Conservation (phyloP, 2,329 filamentous ascomycete species). For the Hirsutella thompsonii region DNA sequence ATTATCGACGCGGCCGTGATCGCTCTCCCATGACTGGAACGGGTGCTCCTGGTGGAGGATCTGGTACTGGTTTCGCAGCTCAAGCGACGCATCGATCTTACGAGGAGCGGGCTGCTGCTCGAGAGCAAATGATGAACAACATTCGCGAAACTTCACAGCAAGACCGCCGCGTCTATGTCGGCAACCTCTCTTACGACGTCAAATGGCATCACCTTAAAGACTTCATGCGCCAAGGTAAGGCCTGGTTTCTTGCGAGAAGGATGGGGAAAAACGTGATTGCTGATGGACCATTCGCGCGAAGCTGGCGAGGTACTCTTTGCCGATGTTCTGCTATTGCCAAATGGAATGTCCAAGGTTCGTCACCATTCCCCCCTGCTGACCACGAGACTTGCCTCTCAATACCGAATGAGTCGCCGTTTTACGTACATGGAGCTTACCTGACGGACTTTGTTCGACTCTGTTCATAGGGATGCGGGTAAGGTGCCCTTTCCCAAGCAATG, state of each 20-base stretch:
- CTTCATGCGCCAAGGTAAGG: constrained; percentile 99
- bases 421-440: neutral
- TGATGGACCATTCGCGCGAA: constrained; percentile 32
- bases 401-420: neutral
- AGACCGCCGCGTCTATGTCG: constrained; percentile 98
- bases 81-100: constrained; percentile 54
- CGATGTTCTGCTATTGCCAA: constrained; percentile 97
- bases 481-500: constrained; percentile 11
- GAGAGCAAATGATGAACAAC: constrained; percentile 93
- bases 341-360: constrained; percentile 99
- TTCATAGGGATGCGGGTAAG: constrained; percentile 97
- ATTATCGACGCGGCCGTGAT: constrained; percentile 60
- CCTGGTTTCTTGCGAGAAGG: constrained; percentile 18
- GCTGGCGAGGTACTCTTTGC: constrained; percentile 99
- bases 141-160: constrained; percentile 93
- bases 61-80: constrained; percentile 52
- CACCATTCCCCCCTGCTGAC: constrained; percentile 26
- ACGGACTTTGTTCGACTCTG: neutral
- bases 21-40: constrained; percentile 78
- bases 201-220: constrained; percentile 99
- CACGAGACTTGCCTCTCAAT: too few relatives aligned
- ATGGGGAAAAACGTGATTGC: constrained; percentile 13
- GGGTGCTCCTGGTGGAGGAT: constrained; percentile 56
- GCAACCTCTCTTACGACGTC: constrained; percentile 97
- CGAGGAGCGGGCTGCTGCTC: constrained; percentile 72